Conservation (phyloP, 1,284 basidiomycete species). For the Trichosporon coremiiforme region DNA sequence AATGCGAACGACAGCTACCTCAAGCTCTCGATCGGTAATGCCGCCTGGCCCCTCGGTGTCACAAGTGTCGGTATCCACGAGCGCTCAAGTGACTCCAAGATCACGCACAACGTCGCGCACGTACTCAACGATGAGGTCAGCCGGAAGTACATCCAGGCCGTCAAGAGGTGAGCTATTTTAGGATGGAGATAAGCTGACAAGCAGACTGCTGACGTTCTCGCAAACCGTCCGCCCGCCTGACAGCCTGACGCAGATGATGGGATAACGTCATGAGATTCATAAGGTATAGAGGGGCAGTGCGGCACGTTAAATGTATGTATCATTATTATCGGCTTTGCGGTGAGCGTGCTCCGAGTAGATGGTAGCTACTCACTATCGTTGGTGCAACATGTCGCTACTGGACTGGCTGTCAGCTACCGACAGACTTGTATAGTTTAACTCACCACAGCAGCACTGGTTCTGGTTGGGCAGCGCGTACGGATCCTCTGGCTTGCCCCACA, state of each 20-base stretch:
- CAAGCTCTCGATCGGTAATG: conserved; percentile 96
- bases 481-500: conserved; percentile 92
- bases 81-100: conserved; percentile 94
- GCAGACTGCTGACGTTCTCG: conserved; percentile 84
- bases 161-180: conserved; percentile 72
- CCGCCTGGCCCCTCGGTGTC: conserved; percentile 99
- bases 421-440: background rate
- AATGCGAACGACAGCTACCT: conserved; percentile 96
- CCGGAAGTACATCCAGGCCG: conserved; percentile 96
- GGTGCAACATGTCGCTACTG: background rate
- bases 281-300: background rate
- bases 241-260: conserved; percentile 88
- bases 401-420: background rate
- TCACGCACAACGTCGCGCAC: conserved; percentile 94
- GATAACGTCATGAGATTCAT: conserved; percentile 56
- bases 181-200: background rate
- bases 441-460: conserved; percentile 50
- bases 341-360: background rate
- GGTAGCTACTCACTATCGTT: background rate
- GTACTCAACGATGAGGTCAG: conserved; percentile 98
- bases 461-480: conserved; percentile 77
- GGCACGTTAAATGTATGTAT: conserved; percentile 19
- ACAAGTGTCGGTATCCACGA: conserved; percentile 99
- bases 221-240: conserved; percentile 92
- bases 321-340: conserved; percentile 1